Evolutionary conservation across 208 protist species (phyloP).

Genomic region (Trypanosoma melophagium): DNA sequence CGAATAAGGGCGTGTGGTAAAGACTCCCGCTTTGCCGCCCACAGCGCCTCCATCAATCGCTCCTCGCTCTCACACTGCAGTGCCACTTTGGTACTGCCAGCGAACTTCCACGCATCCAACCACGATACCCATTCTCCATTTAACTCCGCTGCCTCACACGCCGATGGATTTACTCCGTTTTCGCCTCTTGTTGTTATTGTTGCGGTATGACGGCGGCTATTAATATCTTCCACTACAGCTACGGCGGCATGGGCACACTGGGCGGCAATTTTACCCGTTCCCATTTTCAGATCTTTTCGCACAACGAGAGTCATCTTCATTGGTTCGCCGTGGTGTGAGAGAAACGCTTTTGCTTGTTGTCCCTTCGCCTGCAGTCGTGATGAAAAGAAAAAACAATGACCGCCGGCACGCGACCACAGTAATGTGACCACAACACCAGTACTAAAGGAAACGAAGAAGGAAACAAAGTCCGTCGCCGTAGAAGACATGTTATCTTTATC

Average conservation of each 20-base stretch:
- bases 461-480: constrained; percentile 6
- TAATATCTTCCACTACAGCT: constrained; percentile 73
- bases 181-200: not conserved
- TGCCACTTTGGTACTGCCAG: constrained; percentile 78
- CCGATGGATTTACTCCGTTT: no score
- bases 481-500: not conserved
- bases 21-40: constrained; percentile 37
- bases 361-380: constrained; percentile 8
- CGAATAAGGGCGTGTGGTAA: constrained; percentile 81
- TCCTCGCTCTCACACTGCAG: constrained; percentile 79
- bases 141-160: no score
- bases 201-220: constrained; percentile 22
- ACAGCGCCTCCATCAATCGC: constrained; percentile 49
- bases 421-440: constrained; percentile 29
- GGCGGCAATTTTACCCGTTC: constrained; percentile 94
- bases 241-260: constrained; percentile 95
- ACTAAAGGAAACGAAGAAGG: constrained; percentile 35
- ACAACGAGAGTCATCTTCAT: constrained; percentile 94
- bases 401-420: constrained; percentile 17
- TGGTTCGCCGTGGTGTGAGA: constrained; percentile 39
- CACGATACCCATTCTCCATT: constrained; percentile 50
- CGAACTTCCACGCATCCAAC: constrained; percentile 69
- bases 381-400: not conserved
- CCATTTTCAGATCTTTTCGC: constrained; percentile 94
- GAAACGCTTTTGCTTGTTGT: constrained; percentile 13